phyloP scores from a whole-genome alignment of 179 eudicot genomes.

The Silene vulgaris region DNA sequence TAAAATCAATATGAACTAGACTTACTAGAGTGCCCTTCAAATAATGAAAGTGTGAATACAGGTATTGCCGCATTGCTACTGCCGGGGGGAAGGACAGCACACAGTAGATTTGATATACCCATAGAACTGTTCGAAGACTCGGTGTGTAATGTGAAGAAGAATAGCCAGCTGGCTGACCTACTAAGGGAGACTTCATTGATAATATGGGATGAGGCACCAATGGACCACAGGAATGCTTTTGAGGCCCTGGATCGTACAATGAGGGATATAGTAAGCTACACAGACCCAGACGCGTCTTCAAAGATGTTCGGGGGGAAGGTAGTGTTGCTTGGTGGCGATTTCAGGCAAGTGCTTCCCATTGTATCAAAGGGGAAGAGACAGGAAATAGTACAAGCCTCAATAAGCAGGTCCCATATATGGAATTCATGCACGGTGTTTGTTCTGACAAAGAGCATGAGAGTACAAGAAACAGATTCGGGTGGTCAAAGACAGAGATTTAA shows the following conservation, averaged over 20 bases:
- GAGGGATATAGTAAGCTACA: background rate
- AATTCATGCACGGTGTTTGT: background rate
- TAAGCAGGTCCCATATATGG: constrained; percentile 5
- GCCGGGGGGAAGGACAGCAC: background rate
- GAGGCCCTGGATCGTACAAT: background rate
- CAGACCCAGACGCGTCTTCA: background rate
- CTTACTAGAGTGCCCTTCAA: too few species aligned
- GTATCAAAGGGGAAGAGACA: background rate
- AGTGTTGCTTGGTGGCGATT: constrained; percentile 9
- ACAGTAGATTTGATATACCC: background rate
- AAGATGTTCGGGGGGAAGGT: background rate
- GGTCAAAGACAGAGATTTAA: background rate
- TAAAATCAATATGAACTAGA: too few species aligned
- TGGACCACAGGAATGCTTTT: constrained; percentile 6
- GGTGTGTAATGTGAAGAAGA: background rate
- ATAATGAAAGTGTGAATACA: background rate
- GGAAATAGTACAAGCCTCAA: constrained; percentile 5
- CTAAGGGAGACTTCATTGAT: too few species aligned
- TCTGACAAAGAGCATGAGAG: constrained; percentile 8
- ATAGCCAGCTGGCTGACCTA: too few species aligned
- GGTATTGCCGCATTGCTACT: constrained; percentile 1
- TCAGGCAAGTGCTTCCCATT: background rate
- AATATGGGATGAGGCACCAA: background rate
- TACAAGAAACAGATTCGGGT: background rate
- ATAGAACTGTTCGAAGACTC: background rate